phyloP scores from a whole-genome alignment of 768 basidiomycete genomes.

The Boletus pseudo-olivaceus region DNA sequence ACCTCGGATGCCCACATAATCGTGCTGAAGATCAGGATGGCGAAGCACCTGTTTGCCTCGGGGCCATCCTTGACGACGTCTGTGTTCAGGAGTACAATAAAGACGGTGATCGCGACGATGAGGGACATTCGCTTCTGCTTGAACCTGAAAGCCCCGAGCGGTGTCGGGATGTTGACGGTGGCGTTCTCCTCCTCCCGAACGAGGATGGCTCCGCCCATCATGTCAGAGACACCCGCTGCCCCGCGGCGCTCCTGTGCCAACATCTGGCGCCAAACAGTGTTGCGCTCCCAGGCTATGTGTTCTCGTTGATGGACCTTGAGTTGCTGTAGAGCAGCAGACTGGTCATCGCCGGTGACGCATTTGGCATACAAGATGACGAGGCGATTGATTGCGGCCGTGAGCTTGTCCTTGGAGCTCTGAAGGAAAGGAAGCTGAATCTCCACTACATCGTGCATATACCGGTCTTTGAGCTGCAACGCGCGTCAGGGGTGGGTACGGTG shows the following conservation, averaged over 20 bases:
- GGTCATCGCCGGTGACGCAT: constrained; percentile 77
- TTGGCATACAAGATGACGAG: constrained; percentile 78
- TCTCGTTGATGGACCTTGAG: constrained; percentile 85
- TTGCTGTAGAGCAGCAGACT: constrained; percentile 67
- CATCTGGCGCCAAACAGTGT: constrained; percentile 98
- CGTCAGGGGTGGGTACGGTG: not conserved
- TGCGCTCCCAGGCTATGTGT: constrained; percentile 94
- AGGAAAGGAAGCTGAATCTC: constrained; percentile 69
- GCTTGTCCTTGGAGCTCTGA: constrained; percentile 53
- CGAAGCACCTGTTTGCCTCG: constrained; percentile 87
- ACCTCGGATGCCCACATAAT: constrained; percentile 97
- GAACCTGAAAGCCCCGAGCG: constrained; percentile 61
- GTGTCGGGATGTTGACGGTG: constrained; percentile 50
- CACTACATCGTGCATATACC: constrained; percentile 69
- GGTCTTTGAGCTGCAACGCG: constrained; percentile 59
- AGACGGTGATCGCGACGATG: constrained; percentile 51
- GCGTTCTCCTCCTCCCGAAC: constrained; percentile 39
- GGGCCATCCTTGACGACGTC: constrained; percentile 49
- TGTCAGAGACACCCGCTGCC: constrained; percentile 29
- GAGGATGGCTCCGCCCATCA: constrained; percentile 44
- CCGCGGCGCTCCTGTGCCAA: constrained; percentile 78
- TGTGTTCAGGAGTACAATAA: constrained; percentile 59
- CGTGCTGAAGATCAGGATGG: constrained; percentile 85
- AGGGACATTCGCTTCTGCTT: constrained; percentile 61
- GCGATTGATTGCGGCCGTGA: constrained; percentile 53